Base-by-base conservation (phyloP, 2,329 filamentous ascomycete genomes). In the Fusarium chaquense region DNA sequence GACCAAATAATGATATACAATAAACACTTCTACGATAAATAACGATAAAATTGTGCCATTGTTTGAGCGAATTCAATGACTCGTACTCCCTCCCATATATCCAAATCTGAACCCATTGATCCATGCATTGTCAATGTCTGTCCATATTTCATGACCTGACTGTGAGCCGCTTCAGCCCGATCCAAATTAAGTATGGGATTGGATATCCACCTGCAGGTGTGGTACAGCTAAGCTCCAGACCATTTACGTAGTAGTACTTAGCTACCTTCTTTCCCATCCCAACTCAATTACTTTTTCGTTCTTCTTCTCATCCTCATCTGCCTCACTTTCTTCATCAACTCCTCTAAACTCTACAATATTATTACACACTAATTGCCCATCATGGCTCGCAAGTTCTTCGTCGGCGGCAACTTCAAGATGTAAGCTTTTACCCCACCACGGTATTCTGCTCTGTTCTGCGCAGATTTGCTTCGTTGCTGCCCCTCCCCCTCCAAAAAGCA, bases 361-460 rank as follows among this genome's bases (percentile, higher is more conserved):
- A 57, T 47, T 54, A 45, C 26, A 46, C 16, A 56, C 65, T 51
- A 73, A 75, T 78, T 70, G 76, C 76, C 84, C 88, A 93, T 79
- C 78, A 97, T 97, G 94, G 88, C 91, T 88, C 94, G 94, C 87
- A 92, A 94, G 87, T 97, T 97, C 88, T 97, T 97, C 83, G 93
- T 97, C 82, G 94, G 94, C 83, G 94, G 94, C 81, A 99, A 99
- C 91, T 98, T 98, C 87, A 98, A 99, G 89, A 98, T 98, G 94
- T 97, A 85, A 80, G 87, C 70, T 75, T 71, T 76, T 75, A 72
- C 75, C 75, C 74, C 69, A 69, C 74, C 65, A 69, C 73, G 57
- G 57, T 53, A 58, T 50, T 58, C 22, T 67, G 44, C 67, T 62
- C 65, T 56, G 36, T 22, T 62, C 46, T 58, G 33, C 55, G 63